Base-by-base conservation (phyloP, 1,284 basidiomycete species). In the Ceratobasidium sp. region DNA sequence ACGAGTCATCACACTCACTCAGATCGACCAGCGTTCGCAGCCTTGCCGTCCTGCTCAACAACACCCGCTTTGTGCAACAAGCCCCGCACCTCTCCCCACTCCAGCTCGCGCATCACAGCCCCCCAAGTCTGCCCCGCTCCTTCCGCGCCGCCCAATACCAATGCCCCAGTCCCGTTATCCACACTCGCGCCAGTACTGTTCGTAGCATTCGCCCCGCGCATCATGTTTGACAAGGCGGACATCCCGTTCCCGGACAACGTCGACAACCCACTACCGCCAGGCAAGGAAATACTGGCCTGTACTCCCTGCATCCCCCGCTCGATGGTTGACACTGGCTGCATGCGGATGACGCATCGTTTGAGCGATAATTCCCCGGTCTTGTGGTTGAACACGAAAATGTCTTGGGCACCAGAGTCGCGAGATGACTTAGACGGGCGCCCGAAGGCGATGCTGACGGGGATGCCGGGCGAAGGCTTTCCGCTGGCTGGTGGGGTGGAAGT, bases 381-480 rank as follows among this genome's bases (percentile, higher is more conserved):
- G 0, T 91, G 89, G 81, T 93, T 90, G 80, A 93, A 93, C 1
- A 93, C 82, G 27, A 93, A 86, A 6, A 80, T 27, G 41, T 80
- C 80, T 44, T 80, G 80, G 23, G 55, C 62, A 33, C 33, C 65
- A 0, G 65, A 95, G 81, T 14, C 93, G 87, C 0, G 88, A 88
- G 12, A 93, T 82, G 0, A 94, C 90, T 3, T 84, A 79, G 35
- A 94, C 82, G 62, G 90, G 87, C 3, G 88, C 88, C 3, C 88
- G 88, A 3, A 89, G 84, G 1, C 88, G 86, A 81, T 89, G 87
- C 87, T 91, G 7, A 75, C 62, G 27, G 38, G 79, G 48, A 79
- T 48, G 5, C 52, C 30, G 52, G 38, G 33, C 30, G 57, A 65
- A 23, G 67, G 60, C 50, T 64, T 76, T 18, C 33, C 38, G 18